Percentiles rank a stretch among this genome's conserved stretches.
These are phyloP conservation scores for Chlorophyllum brunneum DNA, from an alignment of 768 basidiomycete genomes.

Conservation along the genomic window DNA sequence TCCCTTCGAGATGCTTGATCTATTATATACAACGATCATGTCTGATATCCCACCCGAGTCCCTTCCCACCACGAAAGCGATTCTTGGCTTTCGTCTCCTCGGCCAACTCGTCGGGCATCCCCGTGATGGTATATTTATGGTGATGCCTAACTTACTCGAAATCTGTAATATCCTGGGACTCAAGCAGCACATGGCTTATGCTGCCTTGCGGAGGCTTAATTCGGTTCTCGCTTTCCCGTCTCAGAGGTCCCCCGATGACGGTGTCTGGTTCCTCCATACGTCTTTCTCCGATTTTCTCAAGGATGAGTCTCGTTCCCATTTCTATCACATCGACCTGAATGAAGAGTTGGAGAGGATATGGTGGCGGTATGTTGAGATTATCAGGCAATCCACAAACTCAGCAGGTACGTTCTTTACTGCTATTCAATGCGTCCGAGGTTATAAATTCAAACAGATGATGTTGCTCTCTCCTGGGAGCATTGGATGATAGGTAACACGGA, in stretches of 20 bases:
- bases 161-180: not conserved
- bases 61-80: not conserved
- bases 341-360: not conserved
- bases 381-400: not conserved
- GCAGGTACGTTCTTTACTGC: not conserved
- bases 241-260: not conserved
- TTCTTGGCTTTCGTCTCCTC: not conserved
- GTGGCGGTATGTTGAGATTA: not conserved
- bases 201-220: not conserved
- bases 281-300: not conserved
- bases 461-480: not conserved
- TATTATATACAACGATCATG: not conserved
- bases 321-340: not conserved
- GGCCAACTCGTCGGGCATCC: not conserved
- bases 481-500: not conserved
- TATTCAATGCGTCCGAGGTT: not conserved
- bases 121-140: not conserved
- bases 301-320: not conserved
- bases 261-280: not conserved
- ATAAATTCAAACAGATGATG: not conserved
- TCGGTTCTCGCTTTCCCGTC: not conserved
- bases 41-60: not conserved
- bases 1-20: not conserved
- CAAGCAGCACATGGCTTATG: not conserved
- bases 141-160: not conserved